Evolutionary conservation across 176 grass and related monocot species (phyloP).

Genomic region (Tillandsia fasciculata): DNA sequence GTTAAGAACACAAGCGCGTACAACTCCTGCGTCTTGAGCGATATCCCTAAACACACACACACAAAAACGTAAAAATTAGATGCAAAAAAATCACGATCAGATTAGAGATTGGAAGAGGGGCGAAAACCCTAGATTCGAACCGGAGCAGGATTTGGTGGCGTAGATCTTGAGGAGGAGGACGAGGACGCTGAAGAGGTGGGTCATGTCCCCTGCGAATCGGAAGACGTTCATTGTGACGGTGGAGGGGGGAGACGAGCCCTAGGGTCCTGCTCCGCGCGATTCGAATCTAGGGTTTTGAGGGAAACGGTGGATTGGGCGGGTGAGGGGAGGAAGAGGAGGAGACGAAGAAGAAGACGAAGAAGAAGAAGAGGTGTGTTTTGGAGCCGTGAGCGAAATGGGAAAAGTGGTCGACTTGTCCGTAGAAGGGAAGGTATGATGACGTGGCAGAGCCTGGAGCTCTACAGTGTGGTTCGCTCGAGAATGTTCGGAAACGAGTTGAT

Average conservation of each 20-base stretch:
- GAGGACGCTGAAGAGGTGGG: slow-evolving; percentile 88
- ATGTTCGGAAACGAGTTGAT: too few species aligned
- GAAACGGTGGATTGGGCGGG: background rate
- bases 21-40: slow-evolving; percentile 96
- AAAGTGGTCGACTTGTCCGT: background rate
- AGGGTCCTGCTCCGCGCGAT: background rate
- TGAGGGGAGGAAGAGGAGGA: background rate
- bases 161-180: slow-evolving; percentile 99
- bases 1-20: slow-evolving; percentile 79
- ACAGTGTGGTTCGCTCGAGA: too few species aligned
- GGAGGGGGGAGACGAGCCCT: background rate
- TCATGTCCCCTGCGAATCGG: slow-evolving; percentile 87
- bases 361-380: background rate
- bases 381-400: background rate
- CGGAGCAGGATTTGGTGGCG: slow-evolving; percentile 93
- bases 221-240: slow-evolving; percentile 69
- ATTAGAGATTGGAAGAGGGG: background rate
- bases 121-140: slow-evolving; percentile 30
- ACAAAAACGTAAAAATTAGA: background rate
- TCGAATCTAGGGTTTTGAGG: background rate
- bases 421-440: background rate
- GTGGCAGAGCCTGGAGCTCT: background rate
- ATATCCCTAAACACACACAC: slow-evolving; percentile 46
- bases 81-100: background rate
- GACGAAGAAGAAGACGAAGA: background rate